These are phyloP conservation scores for Taphrina betulina DNA, from an alignment of 1,139 yeast genomes.

Conservation along the genomic window DNA sequence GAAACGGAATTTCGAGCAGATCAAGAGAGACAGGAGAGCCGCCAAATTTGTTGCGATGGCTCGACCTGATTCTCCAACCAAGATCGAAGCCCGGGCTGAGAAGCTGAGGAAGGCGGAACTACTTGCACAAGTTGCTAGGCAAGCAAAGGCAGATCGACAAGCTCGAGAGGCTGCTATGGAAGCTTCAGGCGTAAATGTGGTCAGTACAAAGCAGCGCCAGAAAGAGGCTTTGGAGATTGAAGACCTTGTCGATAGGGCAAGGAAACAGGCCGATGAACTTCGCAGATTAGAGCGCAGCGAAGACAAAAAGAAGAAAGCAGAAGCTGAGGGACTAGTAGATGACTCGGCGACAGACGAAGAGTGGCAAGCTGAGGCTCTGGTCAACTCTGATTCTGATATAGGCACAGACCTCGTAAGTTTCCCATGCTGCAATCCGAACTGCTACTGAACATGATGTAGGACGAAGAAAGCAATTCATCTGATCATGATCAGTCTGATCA, in stretches of 20 bases:
- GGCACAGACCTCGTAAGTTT: conserved; percentile 36
- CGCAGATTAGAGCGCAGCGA: conserved; percentile 50
- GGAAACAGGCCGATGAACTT: conserved; percentile 43
- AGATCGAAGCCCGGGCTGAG: conserved; percentile 35
- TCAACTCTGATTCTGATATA: conserved; percentile 41
- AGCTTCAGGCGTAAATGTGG: conserved; percentile 42
- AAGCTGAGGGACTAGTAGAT: conserved; percentile 45
- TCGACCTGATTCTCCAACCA: conserved; percentile 32
- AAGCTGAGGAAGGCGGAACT: conserved; percentile 33
- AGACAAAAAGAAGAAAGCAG: conserved; percentile 29
- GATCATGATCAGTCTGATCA: not conserved
- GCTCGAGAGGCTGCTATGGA: conserved; percentile 41
- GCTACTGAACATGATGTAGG: conserved; percentile 35
- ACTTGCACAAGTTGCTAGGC: conserved; percentile 42
- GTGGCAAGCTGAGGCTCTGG: conserved; percentile 36
- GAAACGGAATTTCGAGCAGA: conserved; percentile 14
- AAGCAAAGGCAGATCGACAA: conserved; percentile 41
- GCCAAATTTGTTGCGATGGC: conserved; percentile 31
- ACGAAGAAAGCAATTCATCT: conserved; percentile 14
- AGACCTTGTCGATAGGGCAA: conserved; percentile 60
- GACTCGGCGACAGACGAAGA: conserved; percentile 48
- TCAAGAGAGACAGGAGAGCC: conserved; percentile 25
- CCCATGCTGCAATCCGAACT: conserved; percentile 35
- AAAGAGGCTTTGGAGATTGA: conserved; percentile 47
- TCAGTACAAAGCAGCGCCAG: conserved; percentile 41